Percentiles rank a stretch among this genome's conserved stretches.
Evolutionary conservation across 345 rosid species (phyloP).

Genomic region (Melaleuca alternifolia): DNA sequence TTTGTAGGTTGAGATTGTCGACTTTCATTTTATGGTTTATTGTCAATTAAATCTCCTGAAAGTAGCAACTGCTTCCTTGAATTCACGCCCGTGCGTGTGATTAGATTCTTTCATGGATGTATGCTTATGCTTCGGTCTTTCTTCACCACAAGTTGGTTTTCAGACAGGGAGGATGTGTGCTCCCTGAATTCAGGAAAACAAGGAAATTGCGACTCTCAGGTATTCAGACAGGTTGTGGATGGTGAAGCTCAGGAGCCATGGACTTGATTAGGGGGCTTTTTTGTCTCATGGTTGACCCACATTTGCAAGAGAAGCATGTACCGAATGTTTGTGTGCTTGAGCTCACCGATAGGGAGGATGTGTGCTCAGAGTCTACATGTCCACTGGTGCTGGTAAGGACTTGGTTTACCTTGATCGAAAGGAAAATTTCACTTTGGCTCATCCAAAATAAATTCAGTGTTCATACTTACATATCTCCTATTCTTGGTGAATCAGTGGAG

Average conservation of each 20-base stretch:
- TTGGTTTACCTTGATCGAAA: too few relatives aligned
- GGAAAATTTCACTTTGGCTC: too few relatives aligned
- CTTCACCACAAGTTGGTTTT: background rate
- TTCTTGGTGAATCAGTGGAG: too few relatives aligned
- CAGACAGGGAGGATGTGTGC: background rate
- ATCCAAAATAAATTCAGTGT: too few relatives aligned
- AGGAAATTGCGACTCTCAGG: background rate
- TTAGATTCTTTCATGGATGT: background rate
- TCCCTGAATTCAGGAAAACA: background rate
- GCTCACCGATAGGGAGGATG: too few relatives aligned
- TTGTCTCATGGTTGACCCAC: background rate
- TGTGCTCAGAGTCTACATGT: too few relatives aligned
- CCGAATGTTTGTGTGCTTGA: too few relatives aligned
- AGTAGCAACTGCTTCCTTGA: background rate
- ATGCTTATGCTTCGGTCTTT: background rate
- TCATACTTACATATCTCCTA: too few relatives aligned
- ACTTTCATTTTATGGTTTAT: background rate
- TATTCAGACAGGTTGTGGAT: rapidly evolving
- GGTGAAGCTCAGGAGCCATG: background rate
- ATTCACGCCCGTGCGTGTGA: rapidly evolving
- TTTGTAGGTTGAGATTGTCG: background rate
- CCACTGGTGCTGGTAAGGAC: too few relatives aligned
- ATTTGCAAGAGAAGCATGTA: background rate
- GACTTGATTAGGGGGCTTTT: rapidly evolving
- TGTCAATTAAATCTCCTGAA: background rate